Percentiles rank a stretch among this genome's conserved stretches.
Evolutionary conservation across 495 filamentous ascomycete species (phyloP).

Genomic region (Geoglossum glabrum): DNA sequence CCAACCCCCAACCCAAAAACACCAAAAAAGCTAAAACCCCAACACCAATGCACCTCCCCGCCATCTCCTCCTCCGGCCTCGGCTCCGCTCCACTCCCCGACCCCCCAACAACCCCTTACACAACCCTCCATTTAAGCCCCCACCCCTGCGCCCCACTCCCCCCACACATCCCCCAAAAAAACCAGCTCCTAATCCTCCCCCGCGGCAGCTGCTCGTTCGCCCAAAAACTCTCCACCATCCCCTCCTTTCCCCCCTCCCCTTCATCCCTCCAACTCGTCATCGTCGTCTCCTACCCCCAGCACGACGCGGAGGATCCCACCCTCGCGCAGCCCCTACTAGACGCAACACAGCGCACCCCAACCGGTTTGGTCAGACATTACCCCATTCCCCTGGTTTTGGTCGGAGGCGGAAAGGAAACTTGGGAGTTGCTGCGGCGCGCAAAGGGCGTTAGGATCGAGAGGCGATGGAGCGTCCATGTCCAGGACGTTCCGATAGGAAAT

Average conservation of each 20-base stretch:
- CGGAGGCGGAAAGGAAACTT: slow-evolving; percentile 48
- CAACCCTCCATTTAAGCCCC: too few relatives aligned
- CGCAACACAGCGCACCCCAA: slow-evolving; percentile 45
- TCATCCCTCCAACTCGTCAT: slow-evolving; percentile 57
- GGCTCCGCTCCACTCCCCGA: slow-evolving; percentile 62
- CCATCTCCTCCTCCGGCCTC: slow-evolving; percentile 48
- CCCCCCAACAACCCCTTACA: too few relatives aligned
- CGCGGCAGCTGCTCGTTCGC: slow-evolving; percentile 74
- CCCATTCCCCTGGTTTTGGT: slow-evolving; percentile 75
- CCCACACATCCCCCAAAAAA: too few relatives aligned
- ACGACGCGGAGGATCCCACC: slow-evolving; percentile 19
- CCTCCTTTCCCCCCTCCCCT: slow-evolving; percentile 41
- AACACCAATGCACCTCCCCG: slow-evolving; percentile 18
- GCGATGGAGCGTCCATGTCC: slow-evolving; percentile 61
- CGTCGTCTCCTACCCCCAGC: slow-evolving; percentile 41
- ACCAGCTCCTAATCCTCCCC: slow-evolving; percentile 66
- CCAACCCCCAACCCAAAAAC: slow-evolving; percentile 5
- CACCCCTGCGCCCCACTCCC: too few relatives aligned
- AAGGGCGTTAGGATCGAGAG: slow-evolving; percentile 49
- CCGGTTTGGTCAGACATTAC: slow-evolving; percentile 50
- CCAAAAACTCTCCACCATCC: slow-evolving; percentile 66
- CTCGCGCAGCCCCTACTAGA: slow-evolving; percentile 62
- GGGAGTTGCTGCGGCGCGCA: slow-evolving; percentile 37
- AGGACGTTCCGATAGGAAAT: slow-evolving; percentile 62
- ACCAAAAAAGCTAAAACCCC: neutral